These are phyloP conservation scores for Gryganskiella cystojenkinii DNA, from an alignment of 192 early-diverging fungal genomes.

Conservation along the genomic window DNA sequence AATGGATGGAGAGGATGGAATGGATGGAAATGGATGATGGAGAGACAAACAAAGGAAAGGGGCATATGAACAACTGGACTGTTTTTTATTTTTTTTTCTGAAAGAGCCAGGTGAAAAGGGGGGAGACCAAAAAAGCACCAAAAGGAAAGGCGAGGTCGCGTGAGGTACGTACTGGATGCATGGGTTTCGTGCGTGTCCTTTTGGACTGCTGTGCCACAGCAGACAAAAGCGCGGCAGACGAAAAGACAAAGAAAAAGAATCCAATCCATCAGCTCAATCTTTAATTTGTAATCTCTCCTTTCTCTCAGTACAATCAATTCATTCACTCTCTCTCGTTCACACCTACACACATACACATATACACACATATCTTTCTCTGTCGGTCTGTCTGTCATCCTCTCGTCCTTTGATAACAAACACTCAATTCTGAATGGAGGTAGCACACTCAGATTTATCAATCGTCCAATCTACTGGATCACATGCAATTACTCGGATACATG, in stretches of 20 bases:
- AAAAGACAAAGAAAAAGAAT: neutral
- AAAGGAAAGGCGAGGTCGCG: neutral
- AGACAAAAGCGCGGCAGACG: neutral
- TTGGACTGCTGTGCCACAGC: too few species aligned
- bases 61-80: too few species aligned
- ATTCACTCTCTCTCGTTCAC: neutral
- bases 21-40: neutral
- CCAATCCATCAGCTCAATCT: too few species aligned
- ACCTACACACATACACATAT: too few species aligned
- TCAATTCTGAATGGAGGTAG: neutral
- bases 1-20: neutral
- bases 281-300: neutral
- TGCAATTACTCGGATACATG: too few species aligned
- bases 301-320: neutral
- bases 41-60: constrained; percentile 1
- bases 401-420: too few species aligned
- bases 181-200: too few species aligned
- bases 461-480: too few species aligned
- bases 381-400: too few species aligned
- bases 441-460: neutral
- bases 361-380: too few species aligned
- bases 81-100: too few species aligned
- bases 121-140: neutral
- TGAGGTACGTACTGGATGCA: too few species aligned
- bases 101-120: neutral